A percentile compares a stretch with the other conserved stretches of the same genome.
Evolutionary conservation across 768 basidiomycete genomes (phyloP).

Genomic region (Lactifluus piperatus): DNA sequence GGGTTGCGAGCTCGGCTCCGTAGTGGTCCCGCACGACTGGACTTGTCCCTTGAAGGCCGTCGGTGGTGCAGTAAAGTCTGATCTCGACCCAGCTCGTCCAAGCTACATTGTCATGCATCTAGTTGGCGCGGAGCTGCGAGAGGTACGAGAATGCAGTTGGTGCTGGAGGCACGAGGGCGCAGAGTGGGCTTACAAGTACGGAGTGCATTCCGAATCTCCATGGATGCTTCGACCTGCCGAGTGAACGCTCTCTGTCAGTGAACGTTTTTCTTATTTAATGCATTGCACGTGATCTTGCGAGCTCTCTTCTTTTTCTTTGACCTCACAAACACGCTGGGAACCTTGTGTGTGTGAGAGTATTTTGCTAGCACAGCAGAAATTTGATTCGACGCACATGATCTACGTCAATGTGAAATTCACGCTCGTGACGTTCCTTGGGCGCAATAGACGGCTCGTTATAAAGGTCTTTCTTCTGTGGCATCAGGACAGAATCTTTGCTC

Average conservation of each 20-base stretch:
- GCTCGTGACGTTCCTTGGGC: too few species aligned
- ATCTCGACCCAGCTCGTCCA: constrained; percentile 79
- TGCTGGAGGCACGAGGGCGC: constrained; percentile 57
- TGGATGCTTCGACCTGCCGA: constrained; percentile 72
- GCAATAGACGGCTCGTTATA: too few species aligned
- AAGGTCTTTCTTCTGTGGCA: too few species aligned
- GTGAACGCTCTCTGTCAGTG: constrained; percentile 65
- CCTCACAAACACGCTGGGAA: too few species aligned
- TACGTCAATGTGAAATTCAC: too few species aligned
- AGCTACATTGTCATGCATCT: constrained; percentile 54
- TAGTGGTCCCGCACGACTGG: neutral
- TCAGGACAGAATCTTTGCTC: too few species aligned
- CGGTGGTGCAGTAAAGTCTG: constrained; percentile 63
- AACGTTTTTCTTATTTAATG: constrained; percentile 80
- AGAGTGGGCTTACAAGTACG: constrained; percentile 39
- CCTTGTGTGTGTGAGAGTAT: constrained; percentile 88
- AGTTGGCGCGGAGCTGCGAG: constrained; percentile 88
- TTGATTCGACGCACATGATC: too few species aligned
- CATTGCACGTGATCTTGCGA: constrained; percentile 64
- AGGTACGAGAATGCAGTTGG: constrained; percentile 86
- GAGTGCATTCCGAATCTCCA: constrained; percentile 74
- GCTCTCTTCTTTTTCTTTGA: too few species aligned
- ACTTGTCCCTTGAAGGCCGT: neutral
- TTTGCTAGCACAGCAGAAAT: constrained; percentile 69
- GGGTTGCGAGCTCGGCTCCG: neutral